These are phyloP conservation scores for Guadua angustifolia DNA, from an alignment of 176 grass and related monocot species.

Conservation along the genomic window DNA sequence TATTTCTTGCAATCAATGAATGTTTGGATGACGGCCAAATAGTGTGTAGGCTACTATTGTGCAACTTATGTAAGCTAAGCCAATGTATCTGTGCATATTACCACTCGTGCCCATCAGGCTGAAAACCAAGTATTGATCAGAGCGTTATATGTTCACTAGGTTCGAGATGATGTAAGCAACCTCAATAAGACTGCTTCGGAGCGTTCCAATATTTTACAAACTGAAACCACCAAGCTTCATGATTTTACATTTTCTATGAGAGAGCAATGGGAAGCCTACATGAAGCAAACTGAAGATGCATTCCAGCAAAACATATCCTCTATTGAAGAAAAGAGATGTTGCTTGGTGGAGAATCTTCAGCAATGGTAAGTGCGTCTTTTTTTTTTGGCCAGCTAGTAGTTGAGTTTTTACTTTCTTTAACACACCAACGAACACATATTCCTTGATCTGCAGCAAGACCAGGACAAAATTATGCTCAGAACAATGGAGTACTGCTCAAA, in stretches of 20 bases:
- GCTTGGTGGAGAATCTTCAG: conserved; percentile 48
- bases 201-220: conserved; percentile 53
- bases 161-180: conserved; percentile 61
- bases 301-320: conserved; percentile 56
- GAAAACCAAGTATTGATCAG: conserved; percentile 23
- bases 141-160: conserved; percentile 46
- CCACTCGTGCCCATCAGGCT: conserved; percentile 7
- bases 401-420: background rate
- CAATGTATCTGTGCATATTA: background rate
- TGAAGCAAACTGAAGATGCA: conserved; percentile 58
- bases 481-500: conserved; percentile 67
- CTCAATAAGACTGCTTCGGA: conserved; percentile 51
- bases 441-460: conserved; percentile 54
- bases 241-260: conserved; percentile 63
- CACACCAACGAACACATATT: background rate
- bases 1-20: conserved; percentile 13
- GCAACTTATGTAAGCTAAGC: background rate
- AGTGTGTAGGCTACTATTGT: background rate
- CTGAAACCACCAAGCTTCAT: conserved; percentile 58
- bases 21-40: background rate
- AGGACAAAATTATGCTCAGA: conserved; percentile 52
- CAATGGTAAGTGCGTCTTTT: conserved; percentile 48
- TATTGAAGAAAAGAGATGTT: conserved; percentile 56
- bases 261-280: conserved; percentile 69
- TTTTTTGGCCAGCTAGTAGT: background rate